phyloP scores from a whole-genome alignment of 805 yeast species.

The Kodamaea jinghongensis region DNA sequence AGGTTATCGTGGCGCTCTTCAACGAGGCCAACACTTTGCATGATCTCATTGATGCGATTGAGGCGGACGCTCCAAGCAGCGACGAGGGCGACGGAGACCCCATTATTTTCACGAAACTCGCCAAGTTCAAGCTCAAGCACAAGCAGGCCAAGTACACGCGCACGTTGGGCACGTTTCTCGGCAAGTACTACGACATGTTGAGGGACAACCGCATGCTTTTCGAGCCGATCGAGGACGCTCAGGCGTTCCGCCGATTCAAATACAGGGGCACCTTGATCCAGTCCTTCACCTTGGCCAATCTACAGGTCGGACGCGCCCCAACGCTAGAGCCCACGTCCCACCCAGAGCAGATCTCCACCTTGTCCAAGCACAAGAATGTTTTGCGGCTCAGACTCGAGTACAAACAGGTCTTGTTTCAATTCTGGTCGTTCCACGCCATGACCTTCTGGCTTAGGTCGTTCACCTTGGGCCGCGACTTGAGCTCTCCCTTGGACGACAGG shows the following conservation, averaged over 20 bases:
- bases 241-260: conserved; percentile 17
- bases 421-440: conserved; percentile 42
- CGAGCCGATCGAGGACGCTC: conserved; percentile 30
- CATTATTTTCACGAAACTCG: conserved; percentile 2
- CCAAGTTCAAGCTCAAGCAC: conserved; percentile 19
- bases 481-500: conserved; percentile 28
- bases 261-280: conserved; percentile 25
- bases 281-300: conserved; percentile 29
- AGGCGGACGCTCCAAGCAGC: conserved; percentile 24
- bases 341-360: conserved; percentile 10
- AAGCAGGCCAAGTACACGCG: conserved; percentile 14
- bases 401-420: conserved; percentile 36
- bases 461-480: conserved; percentile 34
- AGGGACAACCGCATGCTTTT: conserved; percentile 34
- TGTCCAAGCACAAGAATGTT: conserved; percentile 31
- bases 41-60: conserved; percentile 10
- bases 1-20: conserved; percentile 32
- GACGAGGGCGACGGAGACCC: conserved; percentile 27
- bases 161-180: conserved; percentile 16
- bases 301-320: conserved; percentile 38
- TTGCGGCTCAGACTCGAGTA: conserved; percentile 39
- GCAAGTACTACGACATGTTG: conserved; percentile 19
- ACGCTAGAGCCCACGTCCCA: conserved; percentile 20
- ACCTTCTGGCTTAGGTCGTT: conserved; percentile 37
- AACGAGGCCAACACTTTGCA: conserved; percentile 24